phyloP scores from a whole-genome alignment of 2,329 filamentous ascomycete species.

The Parastagonospora nodorum region DNA sequence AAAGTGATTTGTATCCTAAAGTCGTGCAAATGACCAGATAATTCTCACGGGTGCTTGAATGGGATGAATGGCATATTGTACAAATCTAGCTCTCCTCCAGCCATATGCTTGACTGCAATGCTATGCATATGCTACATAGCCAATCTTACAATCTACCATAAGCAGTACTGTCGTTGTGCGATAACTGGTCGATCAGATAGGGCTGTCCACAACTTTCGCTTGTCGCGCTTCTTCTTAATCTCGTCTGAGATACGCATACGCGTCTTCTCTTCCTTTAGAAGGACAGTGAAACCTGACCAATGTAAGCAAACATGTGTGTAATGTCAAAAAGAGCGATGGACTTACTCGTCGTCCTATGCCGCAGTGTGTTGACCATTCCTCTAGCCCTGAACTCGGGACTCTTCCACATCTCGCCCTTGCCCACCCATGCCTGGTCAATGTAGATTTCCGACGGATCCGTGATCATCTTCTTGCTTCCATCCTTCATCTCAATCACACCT shows the following conservation, averaged over 20 bases:
- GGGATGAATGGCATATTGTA: conserved; percentile 27
- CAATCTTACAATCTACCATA: conserved; percentile 67
- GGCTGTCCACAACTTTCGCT: conserved; percentile 82
- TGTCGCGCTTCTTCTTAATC: conserved; percentile 73
- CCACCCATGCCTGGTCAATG: conserved; percentile 91
- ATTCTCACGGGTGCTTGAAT: conserved; percentile 28
- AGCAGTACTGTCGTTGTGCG: conserved; percentile 85
- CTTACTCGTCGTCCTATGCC: conserved; percentile 76
- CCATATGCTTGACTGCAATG: not conserved
- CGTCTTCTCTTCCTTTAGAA: conserved; percentile 94
- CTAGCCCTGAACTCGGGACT: conserved; percentile 75
- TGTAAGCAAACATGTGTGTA: conserved; percentile 4
- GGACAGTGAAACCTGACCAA: conserved; percentile 69
- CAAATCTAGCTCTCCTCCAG: conserved; percentile 5
- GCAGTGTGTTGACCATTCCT: conserved; percentile 70
- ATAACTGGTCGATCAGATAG: conserved; percentile 84
- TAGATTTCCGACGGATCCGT: conserved; percentile 82
- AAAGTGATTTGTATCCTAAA: conserved; percentile 16
- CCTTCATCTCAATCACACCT: conserved; percentile 69
- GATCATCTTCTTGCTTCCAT: conserved; percentile 73
- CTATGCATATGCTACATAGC: conserved; percentile 1
- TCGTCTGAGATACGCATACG: conserved; percentile 81
- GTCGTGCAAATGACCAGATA: not conserved
- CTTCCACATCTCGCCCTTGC: conserved; percentile 61
- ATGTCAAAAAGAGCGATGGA: conserved; percentile 27